A percentile compares a stretch with the other conserved stretches of the same genome.
Conservation (phyloP, 2,329 filamentous ascomycete species). For the Exophiala calicioides region DNA sequence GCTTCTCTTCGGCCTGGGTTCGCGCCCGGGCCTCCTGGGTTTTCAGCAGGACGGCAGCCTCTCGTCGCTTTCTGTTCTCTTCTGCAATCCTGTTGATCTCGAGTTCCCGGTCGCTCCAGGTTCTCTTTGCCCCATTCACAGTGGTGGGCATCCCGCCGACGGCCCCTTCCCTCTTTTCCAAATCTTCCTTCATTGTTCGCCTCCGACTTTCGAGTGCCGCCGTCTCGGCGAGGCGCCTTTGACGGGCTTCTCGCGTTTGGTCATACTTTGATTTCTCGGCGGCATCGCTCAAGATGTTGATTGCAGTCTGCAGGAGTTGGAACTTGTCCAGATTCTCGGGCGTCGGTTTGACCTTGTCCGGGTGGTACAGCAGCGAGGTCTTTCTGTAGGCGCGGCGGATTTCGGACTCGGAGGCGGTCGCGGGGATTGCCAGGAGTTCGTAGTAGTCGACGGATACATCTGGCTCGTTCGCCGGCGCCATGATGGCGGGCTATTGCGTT, state of each 20-base stretch:
- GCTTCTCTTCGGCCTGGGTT: slow-evolving; percentile 37
- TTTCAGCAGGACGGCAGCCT: slow-evolving; percentile 49
- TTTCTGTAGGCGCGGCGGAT: slow-evolving; percentile 83
- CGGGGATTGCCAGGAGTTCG: slow-evolving; percentile 65
- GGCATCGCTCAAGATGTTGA: slow-evolving; percentile 75
- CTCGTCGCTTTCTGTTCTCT: slow-evolving; percentile 51
- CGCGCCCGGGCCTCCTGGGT: slow-evolving; percentile 41
- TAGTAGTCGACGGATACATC: slow-evolving; percentile 74
- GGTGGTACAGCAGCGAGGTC: slow-evolving; percentile 85
- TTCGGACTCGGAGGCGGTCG: slow-evolving; percentile 67
- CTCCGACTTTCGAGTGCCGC: slow-evolving; percentile 72
- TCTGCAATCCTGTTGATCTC: slow-evolving; percentile 57
- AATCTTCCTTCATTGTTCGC: slow-evolving; percentile 78
- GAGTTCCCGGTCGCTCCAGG: slow-evolving; percentile 54
- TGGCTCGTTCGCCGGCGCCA: slow-evolving; percentile 55
- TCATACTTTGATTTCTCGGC: slow-evolving; percentile 77
- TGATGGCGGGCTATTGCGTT: slow-evolving; percentile 34
- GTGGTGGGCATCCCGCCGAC: slow-evolving; percentile 29
- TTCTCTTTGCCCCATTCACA: slow-evolving; percentile 58
- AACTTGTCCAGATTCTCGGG: slow-evolving; percentile 73
- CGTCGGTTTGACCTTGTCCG: slow-evolving; percentile 80
- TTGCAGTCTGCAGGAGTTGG: slow-evolving; percentile 81
- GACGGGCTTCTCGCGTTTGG: slow-evolving; percentile 68
- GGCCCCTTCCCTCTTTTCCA: slow-evolving; percentile 67
- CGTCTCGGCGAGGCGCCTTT: slow-evolving; percentile 69